phyloP scores from a whole-genome alignment of 2,329 filamentous ascomycete species.

The Venturia carpophila region DNA sequence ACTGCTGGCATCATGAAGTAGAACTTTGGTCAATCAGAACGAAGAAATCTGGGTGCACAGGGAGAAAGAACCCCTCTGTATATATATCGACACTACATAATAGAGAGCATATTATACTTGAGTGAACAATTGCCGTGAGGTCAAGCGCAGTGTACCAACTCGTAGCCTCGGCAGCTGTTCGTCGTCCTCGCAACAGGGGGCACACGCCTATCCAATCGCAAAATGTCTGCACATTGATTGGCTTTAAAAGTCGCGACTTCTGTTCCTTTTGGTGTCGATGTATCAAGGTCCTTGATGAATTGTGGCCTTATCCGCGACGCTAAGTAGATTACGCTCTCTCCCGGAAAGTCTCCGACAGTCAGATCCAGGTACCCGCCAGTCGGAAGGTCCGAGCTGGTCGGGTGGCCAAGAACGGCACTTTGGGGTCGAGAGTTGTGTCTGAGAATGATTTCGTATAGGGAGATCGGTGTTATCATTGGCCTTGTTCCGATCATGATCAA shows the following conservation, averaged over 20 bases:
- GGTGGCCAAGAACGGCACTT: too few species aligned
- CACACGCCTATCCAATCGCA: neutral
- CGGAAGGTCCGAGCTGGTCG: too few species aligned
- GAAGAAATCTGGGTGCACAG: neutral
- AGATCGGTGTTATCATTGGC: too few species aligned
- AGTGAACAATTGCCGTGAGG: neutral
- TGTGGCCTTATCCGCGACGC: neutral
- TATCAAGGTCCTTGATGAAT: neutral
- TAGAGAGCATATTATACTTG: neutral
- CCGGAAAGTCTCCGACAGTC: neutral
- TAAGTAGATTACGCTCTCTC: neutral
- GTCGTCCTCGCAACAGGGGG: neutral
- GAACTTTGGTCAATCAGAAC: neutral
- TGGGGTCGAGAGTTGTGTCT: too few species aligned
- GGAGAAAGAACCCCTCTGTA: too few species aligned
- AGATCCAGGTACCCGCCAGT: neutral
- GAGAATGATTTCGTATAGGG: too few species aligned
- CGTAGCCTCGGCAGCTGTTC: neutral
- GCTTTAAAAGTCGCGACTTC: neutral
- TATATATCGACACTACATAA: too few species aligned
- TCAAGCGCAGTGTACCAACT: neutral
- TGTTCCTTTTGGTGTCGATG: neutral
- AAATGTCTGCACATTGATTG: neutral
- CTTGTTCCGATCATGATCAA: too few species aligned
- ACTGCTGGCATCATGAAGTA: constrained; percentile 1